Evolutionary conservation across 768 basidiomycete species (phyloP).

Genomic region (Lactarius hatsudake): DNA sequence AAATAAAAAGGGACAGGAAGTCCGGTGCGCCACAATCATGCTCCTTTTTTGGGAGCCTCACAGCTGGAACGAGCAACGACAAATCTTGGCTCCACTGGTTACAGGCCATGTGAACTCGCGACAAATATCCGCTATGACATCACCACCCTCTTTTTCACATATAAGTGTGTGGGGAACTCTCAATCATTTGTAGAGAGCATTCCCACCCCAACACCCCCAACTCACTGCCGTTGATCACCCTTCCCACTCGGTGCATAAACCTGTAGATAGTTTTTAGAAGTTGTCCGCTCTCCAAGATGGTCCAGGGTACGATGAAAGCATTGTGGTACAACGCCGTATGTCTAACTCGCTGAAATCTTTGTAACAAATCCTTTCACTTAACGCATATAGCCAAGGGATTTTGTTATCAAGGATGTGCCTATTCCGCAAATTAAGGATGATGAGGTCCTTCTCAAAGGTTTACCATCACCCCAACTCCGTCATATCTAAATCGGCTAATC

Average conservation of each 20-base stretch:
- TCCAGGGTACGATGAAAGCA: conserved; percentile 68
- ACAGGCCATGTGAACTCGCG: too few relatives aligned
- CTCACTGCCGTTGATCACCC: neutral
- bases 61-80: too few relatives aligned
- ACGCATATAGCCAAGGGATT: conserved; percentile 55
- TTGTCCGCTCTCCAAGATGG: conserved; percentile 37
- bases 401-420: conserved; percentile 64
- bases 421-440: conserved; percentile 64
- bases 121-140: too few relatives aligned
- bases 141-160: too few relatives aligned
- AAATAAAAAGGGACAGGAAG: too few relatives aligned
- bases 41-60: too few relatives aligned
- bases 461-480: neutral
- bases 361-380: conserved; percentile 22
- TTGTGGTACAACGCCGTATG: conserved; percentile 66
- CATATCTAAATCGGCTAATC: neutral
- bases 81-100: too few relatives aligned
- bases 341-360: conserved; percentile 3
- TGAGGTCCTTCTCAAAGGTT: conserved; percentile 75
- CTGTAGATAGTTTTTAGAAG: neutral
- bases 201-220: neutral
- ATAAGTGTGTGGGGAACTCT: too few relatives aligned
- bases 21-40: too few relatives aligned
- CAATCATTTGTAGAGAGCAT: neutral
- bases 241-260: neutral